Base-by-base conservation (phyloP, 768 basidiomycete species). In the Suillus alpinus region DNA sequence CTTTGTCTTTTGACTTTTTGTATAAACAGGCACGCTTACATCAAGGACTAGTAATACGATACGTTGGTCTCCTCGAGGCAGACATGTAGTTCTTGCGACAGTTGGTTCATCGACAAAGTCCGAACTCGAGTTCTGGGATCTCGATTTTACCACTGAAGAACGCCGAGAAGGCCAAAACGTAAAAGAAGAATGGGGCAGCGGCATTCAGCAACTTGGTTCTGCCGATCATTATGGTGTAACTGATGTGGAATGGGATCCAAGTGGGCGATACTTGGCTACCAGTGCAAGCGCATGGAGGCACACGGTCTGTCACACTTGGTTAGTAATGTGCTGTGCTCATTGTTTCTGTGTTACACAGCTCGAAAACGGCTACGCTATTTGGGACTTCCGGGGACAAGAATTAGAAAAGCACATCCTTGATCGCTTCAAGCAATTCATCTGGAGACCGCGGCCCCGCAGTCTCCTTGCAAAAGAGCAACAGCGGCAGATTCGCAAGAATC, bases 321-420 rank as follows among this genome's bases (percentile, higher is more conserved):
- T 36, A 49, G 23, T 26, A 51, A 43, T 31, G 47, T 64, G 58
- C 29, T 53, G 46, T 61, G 29, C 61, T 70, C 31, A 59, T 57
- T 40, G 58, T 43, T 47, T 52, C 57, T 44, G 6, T 47, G 47
- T 50, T 14, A 20, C n/a, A 36, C 66, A 98, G 96, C 86, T 98
- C 63, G 97, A 99, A 73, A 93, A 98, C 62, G 97, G 97, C 39
- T 99, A 87, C 71, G 89, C 89, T 10, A 86, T 99, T 66, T 98
- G 95, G 94, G 95, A 98, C 77, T 98, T 97, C 85, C 90, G 91
- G 57, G 97, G 96, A n/a, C 89, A 93, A 73, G 93, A 96, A 73
- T 80, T 95, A n/a, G 83, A 90, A 71, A 91, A 92, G 72, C 87
- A 89, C 56, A 86, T 94, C 60, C 80, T 91, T 63, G 97, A 98